Evolutionary conservation across 176 grass and related monocot species (phyloP), one percentile per base, ranked within the genome.

Genomic region (Phoenix dactylifera): DNA sequence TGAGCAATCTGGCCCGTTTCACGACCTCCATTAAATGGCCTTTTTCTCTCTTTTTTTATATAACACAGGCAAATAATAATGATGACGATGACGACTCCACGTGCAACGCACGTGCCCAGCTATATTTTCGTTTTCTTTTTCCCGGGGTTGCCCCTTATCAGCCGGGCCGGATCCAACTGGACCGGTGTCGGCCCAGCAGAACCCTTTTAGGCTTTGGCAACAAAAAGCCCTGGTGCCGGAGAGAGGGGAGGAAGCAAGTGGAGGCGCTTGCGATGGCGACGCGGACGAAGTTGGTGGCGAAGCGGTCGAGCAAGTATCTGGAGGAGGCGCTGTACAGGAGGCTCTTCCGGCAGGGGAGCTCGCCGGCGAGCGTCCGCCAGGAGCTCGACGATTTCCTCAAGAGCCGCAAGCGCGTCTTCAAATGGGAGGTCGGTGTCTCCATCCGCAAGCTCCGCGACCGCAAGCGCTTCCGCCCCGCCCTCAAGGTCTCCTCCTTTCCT

Each of bases 351-450:
- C 54, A 69, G 26, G 93, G 93, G 6, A 73, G 71, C 50, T 70
- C 73, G 54, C 87, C 81, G 62, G 76, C 78, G 84, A 78, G 70
- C 26, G 87, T 92, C 62, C 76, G 87, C 29, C 57, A 70, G 66
- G 78, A 98, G 78, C 80, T 88, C 61, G 87, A 92, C 12, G 74
- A 22, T 66, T 98, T 98, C 84, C 72, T 98, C 75, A 80, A 59
- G 70, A 98, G 87, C 81, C 79, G 79, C 69, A 92, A 92, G 70
- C 79, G 76, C 55, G 93, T 89, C 20, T 83, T 80, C 76, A 98
- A 98, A 67, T 98, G 93, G 93, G 93, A 98, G 70, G 93, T 98
- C 18, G 87, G 71, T 18, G 84, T 86, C n/a, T 75, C 87, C 63
- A 62, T 98, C 52, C 76, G 84, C 70, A 81, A 80, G 49, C 82